Conservation (phyloP, 176 grass and related monocot genomes). For the Avena eriantha region DNA sequence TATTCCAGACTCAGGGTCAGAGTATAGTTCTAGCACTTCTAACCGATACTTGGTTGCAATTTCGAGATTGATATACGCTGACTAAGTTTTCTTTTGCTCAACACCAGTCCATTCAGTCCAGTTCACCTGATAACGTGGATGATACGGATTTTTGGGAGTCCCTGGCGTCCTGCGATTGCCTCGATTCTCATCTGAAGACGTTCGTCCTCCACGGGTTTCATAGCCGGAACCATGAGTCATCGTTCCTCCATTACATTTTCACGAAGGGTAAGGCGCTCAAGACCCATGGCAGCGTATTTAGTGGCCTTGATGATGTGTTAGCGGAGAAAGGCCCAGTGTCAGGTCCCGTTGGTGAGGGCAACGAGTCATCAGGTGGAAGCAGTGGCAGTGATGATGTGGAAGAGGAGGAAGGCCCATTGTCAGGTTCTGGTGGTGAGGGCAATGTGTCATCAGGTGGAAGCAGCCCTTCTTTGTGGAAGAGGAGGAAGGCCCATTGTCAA, state of each 20-base stretch:
- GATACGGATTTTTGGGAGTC: constrained; percentile 31
- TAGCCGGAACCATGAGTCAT: not conserved
- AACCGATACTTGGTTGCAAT: not conserved
- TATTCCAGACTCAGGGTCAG: not conserved
- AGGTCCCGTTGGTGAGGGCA: too few relatives aligned
- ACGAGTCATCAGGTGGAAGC: not conserved
- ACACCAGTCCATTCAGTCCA: not conserved
- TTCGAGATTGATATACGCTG: not conserved
- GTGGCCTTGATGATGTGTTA: not conserved
- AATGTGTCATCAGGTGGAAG: not conserved
- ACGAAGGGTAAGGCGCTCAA: constrained; percentile 13
- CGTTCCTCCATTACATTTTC: not conserved
- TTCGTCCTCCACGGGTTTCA: not conserved
- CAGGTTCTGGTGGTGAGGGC: not conserved
- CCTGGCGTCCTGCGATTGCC: constrained; percentile 28
- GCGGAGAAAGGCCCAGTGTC: too few relatives aligned
- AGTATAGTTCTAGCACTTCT: constrained; percentile 4
- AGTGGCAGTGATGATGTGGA: not conserved
- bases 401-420: not conserved
- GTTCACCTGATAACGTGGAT: not conserved
- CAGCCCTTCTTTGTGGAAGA: not conserved
- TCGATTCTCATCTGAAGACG: constrained; percentile 44
- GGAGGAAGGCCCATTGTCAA: too few relatives aligned
- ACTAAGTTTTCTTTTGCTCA: not conserved
- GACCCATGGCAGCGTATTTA: not conserved